Base-by-base conservation (phyloP, 1,284 basidiomycete species). In the Earliella scabrosa region DNA sequence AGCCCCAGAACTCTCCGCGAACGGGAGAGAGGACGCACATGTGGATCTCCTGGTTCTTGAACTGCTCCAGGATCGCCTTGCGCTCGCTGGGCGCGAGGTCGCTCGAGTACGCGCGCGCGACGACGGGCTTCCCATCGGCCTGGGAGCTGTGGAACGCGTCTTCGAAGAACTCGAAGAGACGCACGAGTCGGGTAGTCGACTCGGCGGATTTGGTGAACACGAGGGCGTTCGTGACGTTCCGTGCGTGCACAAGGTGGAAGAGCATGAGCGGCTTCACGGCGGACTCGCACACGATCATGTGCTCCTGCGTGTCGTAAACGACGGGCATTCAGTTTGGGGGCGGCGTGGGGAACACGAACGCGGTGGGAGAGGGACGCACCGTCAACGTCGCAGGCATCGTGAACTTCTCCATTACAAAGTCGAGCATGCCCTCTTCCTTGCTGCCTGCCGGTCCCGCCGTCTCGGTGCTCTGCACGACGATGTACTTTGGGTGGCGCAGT, bases 151-250 rank as follows among this genome's bases (percentile, higher is more conserved):
- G 56, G 58, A 75, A 76, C 26, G 82, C 80, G 18, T 78, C 75
- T 73, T 94, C 87, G 65, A 98, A 97, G 66, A 92, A 90, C 45
- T 89, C 83, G 60, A 98, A 85, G 4, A 98, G 80, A 50, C 82
- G 83, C 18, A 96, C 90, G 8, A 99, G 85, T 11, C 97, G 82
- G 1, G 81, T 77, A 0, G 96, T 93, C 0, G 93, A 93, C 68
- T 98, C 96, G 11, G 97, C 90, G 0, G 92, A 95, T 73, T 98
- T 99, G 9, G 95, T 97, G 76, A 99, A 99, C 46, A 97, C 89
- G 21, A 99, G 80, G 0, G 90, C 92, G 58, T 90, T 90, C 11
- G 73, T 78, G 18, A 95, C 77, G 13, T 74, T 68, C 43, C 77
- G 77, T 5, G 73, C 68, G 67, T 91, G 88, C 3, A 98, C 77